Evolutionary conservation across 495 filamentous ascomycete genomes (phyloP), one percentile per base, ranked within the genome.

Genomic region (Lasiosphaeria miniovina): DNA sequence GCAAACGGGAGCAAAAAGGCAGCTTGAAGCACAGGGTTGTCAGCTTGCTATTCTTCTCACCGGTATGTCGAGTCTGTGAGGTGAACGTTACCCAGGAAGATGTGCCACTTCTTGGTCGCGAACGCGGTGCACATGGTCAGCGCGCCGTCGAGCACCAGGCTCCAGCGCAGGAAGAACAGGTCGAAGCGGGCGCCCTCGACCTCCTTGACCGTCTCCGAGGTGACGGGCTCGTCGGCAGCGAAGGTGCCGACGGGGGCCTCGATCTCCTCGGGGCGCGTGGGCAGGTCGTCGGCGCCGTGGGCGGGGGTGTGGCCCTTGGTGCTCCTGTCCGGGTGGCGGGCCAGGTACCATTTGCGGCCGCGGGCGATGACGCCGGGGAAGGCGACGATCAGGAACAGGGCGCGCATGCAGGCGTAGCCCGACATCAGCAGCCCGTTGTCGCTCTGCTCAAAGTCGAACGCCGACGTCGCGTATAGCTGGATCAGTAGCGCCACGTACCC

Each of bases 381-480:
- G 35, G 77, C 63, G 34, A 85, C 67, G 5, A 83, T 75, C 7
- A 86, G 63, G 61, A 83, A 86, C 3, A 80, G 40, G 1, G 80
- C 82, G 9, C 82, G 77, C 54, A 84, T 75, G 15, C 79, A 73
- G 1, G 81, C 75, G 48, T 80, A 80, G 12, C 73, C 74, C 4
- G 76, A 80, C 74, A 84, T 80, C 12, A 84, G 69, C 60, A 69
- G 77, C 12, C 79, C 81, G 58, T 85, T 85, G 54, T 82, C 75
- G 1, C 68, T 72, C 6, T 83, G 80, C 36, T 70, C 69, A 65
- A 84, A 86, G 40, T 75, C 70, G 58, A 84, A 84, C 5, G 68
- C 72, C 33, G 82, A 79, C 0, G 82, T 85, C 15, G 79, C 78
- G 55, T 81, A 82, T 75, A 82, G 75, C 60, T 82, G 79, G 49